Percentiles rank a stretch among this genome's conserved stretches.
phyloP scores from a whole-genome alignment of 2,329 filamentous ascomycete species.

The Teratosphaeria epicoccoides region DNA sequence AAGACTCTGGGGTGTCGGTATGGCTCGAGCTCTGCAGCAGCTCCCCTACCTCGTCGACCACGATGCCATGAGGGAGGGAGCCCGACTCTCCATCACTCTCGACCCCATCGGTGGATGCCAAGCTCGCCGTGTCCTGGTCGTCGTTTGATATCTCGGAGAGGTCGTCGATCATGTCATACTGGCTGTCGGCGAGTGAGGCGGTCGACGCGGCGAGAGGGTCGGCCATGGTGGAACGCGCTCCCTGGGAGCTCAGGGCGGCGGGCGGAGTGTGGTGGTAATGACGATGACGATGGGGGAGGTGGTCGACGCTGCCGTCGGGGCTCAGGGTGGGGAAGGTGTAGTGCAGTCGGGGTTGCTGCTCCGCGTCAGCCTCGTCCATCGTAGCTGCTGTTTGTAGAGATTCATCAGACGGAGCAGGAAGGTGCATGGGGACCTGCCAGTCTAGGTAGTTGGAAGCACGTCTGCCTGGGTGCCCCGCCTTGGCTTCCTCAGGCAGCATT shows the following conservation, averaged over 20 bases:
- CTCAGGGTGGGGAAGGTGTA: slow-evolving; percentile 21
- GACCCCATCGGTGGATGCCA: slow-evolving; percentile 14
- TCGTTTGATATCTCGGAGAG: slow-evolving; percentile 23
- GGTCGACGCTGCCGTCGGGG: slow-evolving; percentile 19
- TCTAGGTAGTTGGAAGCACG: no score
- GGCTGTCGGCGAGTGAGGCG: slow-evolving; percentile 14
- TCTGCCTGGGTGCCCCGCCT: no score
- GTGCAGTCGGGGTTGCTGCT: neutral
- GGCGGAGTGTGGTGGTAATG: slow-evolving; percentile 16
- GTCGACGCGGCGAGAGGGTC: slow-evolving; percentile 8
- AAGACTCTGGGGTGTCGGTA: neutral
- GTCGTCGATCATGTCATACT: slow-evolving; percentile 24
- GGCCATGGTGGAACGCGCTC: slow-evolving; percentile 14
- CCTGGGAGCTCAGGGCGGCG: slow-evolving; percentile 21
- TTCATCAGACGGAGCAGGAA: no score
- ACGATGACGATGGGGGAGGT: slow-evolving; percentile 11
- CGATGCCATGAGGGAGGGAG: slow-evolving; percentile 10
- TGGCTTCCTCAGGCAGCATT: no score
- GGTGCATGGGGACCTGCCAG: no score
- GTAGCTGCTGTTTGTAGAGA: neutral
- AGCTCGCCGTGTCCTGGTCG: slow-evolving; percentile 24
- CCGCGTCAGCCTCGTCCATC: slow-evolving; percentile 1
- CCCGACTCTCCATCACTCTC: slow-evolving; percentile 9
- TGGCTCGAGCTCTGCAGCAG: neutral
- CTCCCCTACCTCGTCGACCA: neutral